Percentiles rank a stretch among this genome's conserved stretches.
Evolutionary conservation across 768 basidiomycete species (phyloP).

Genomic region (Trametes meyenii): DNA sequence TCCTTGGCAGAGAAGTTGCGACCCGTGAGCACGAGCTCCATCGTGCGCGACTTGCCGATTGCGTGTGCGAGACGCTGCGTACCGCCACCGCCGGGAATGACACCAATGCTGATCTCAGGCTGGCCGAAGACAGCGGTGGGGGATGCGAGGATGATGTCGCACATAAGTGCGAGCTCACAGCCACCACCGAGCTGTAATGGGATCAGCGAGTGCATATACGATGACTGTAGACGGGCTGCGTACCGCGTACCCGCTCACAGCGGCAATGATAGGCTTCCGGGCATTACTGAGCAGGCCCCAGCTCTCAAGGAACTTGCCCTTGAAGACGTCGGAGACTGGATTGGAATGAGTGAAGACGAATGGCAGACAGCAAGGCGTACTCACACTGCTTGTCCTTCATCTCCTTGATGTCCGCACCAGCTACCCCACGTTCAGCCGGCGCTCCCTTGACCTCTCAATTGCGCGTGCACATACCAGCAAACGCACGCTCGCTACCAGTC

Average conservation of each 20-base stretch:
- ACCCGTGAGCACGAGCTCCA: slow-evolving; percentile 94
- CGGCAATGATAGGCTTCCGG: slow-evolving; percentile 93
- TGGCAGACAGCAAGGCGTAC: slow-evolving; percentile 26
- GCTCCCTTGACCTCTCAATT: background rate
- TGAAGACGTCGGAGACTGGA: slow-evolving; percentile 84
- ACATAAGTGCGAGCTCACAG: slow-evolving; percentile 95
- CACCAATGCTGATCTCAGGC: slow-evolving; percentile 94
- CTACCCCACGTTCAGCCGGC: slow-evolving; percentile 41
- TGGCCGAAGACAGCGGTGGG: slow-evolving; percentile 93
- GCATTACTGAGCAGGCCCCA: slow-evolving; percentile 77
- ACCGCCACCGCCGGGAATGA: slow-evolving; percentile 94
- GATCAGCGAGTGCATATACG: background rate
- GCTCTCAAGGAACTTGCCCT: slow-evolving; percentile 79
- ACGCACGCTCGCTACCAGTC: slow-evolving; percentile 90
- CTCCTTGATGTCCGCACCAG: slow-evolving; percentile 98
- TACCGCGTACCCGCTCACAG: slow-evolving; percentile 93
- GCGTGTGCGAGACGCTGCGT: slow-evolving; percentile 86
- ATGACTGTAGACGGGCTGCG: slow-evolving; percentile 33
- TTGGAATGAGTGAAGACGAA: slow-evolving; percentile 17
- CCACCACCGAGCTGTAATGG: slow-evolving; percentile 85
- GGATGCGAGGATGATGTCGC: slow-evolving; percentile 92
- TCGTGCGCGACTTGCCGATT: slow-evolving; percentile 90
- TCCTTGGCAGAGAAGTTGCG: slow-evolving; percentile 78
- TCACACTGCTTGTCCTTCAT: slow-evolving; percentile 96
- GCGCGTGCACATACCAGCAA: slow-evolving; percentile 68